Evolutionary conservation across 148 eudicot species (phyloP), one percentile per base, ranked within the genome.

Genomic region (Salicornia ramosissima): DNA sequence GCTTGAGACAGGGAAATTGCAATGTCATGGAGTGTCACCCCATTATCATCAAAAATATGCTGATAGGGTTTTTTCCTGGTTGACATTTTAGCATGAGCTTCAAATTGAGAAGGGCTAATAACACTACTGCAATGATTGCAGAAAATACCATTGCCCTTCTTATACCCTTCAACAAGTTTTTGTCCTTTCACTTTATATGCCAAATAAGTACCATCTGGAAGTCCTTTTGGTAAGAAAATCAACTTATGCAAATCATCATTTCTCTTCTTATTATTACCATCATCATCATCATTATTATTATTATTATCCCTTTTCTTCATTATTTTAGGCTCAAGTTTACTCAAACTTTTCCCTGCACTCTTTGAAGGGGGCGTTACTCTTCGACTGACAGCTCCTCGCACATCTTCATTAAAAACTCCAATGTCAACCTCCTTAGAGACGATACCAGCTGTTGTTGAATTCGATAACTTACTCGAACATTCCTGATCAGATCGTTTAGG

Each of bases 101-200:
- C 99, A 80, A 94, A 94, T 71, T 84, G 90, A 8, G 99, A 94
- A 54, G 99, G 99, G 78, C 96, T 88, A 74, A 94, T 81, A 96
- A 86, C 93, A 24, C 80, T 74, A 54, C 78, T 66, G 75, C 99
- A 94, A 65, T 88, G 87, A 72, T 85, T 78, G 54, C 99, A 94
- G 49, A 87, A 81, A 71, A 94, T 90, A 46, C 98, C 98, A 78
- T 82, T 88, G 24, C 89, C 97, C 69, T 80, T 80, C 83, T 94
- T 94, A 81, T 82, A 88, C 55, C 98, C 98, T 26, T 71, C 77
- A 49, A 88, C 88, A 65, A 92, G 31, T 80, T 68, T 81, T 87
- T 87, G 86, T 73, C 99, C 99, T 76, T 82, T 91, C 12, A 88
- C 75, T 74, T 80, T 84, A 76, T 94, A 94, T 76, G 95, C 88